Percentiles rank a stretch among this genome's conserved stretches.
Conservation (phyloP, 768 basidiomycete species). For the Gymnopilus dilepis region DNA sequence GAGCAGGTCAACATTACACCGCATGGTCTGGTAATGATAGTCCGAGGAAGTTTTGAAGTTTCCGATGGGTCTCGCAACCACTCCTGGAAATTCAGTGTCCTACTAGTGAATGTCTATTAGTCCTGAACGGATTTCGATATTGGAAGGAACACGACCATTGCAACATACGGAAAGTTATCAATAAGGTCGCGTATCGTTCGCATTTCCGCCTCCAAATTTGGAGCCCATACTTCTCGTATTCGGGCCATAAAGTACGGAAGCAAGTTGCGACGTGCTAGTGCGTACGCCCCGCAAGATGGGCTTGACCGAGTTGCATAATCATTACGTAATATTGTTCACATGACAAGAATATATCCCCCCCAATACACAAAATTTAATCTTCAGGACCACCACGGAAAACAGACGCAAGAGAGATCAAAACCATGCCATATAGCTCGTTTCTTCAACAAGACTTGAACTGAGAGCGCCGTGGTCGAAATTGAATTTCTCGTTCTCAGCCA, state of each 20-base stretch:
- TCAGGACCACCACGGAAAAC: slow-evolving; percentile 9
- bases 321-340: slow-evolving; percentile 2
- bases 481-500: slow-evolving; percentile 58
- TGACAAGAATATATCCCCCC: background rate
- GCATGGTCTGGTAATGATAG: slow-evolving; percentile 99
- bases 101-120: slow-evolving; percentile 42
- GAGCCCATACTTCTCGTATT: slow-evolving; percentile 95
- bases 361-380: background rate
- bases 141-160: slow-evolving; percentile 71
- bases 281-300: background rate
- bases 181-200: slow-evolving; percentile 83
- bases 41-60: slow-evolving; percentile 96
- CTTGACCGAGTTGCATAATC: background rate
- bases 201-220: slow-evolving; percentile 94
- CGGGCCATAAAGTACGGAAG: slow-evolving; percentile 57
- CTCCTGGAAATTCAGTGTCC: slow-evolving; percentile 99
- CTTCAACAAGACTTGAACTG: slow-evolving; percentile 57
- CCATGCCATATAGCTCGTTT: slow-evolving; percentile 74
- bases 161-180: slow-evolving; percentile 91
- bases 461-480: slow-evolving; percentile 70
- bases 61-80: slow-evolving; percentile 96
- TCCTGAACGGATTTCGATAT: slow-evolving; percentile 25
- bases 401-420: slow-evolving; percentile 40
- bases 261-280: too few relatives aligned
- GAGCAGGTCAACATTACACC: slow-evolving; percentile 97